Conservation (phyloP, 805 yeast genomes). For the Ogataea populi-albae region DNA sequence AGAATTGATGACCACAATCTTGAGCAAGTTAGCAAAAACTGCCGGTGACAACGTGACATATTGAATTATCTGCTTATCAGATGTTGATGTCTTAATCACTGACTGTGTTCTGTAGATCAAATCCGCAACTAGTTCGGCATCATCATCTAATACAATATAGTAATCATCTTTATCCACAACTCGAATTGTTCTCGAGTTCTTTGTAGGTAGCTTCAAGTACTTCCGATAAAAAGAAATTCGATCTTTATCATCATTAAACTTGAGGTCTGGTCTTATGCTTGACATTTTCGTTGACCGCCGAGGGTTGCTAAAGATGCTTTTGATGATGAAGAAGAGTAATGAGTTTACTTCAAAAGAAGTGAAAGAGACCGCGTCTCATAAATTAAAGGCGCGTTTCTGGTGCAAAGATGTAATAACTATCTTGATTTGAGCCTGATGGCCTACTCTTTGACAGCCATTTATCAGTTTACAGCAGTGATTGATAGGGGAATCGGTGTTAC, state of each 20-base stretch:
- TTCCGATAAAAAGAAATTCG: slow-evolving; percentile 45
- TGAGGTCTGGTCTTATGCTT: slow-evolving; percentile 50
- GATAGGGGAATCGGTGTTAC: too few relatives aligned
- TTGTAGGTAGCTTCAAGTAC: slow-evolving; percentile 47
- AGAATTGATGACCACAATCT: slow-evolving; percentile 62
- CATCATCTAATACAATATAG: slow-evolving; percentile 68
- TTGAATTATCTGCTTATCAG: slow-evolving; percentile 41
- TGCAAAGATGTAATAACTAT: slow-evolving; percentile 2
- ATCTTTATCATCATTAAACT: slow-evolving; percentile 52
- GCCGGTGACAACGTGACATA: slow-evolving; percentile 79
- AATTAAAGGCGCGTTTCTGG: slow-evolving; percentile 4
- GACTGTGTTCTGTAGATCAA: slow-evolving; percentile 78
- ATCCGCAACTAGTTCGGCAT: slow-evolving; percentile 82
- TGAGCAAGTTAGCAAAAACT: slow-evolving; percentile 63
- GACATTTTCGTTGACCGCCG: slow-evolving; percentile 21
- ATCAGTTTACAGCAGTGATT: too few relatives aligned
- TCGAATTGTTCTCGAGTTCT: slow-evolving; percentile 53
- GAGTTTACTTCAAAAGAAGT: too few relatives aligned
- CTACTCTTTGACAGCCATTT: too few relatives aligned
- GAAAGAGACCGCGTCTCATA: not conserved
- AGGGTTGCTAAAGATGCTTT: not conserved
- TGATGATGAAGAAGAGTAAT: too few relatives aligned
- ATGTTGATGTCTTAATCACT: slow-evolving; percentile 55
- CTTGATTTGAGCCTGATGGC: too few relatives aligned
- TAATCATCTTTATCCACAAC: slow-evolving; percentile 82